Evolutionary conservation across 2,329 filamentous ascomycete genomes (phyloP).

Genomic region (Penicillium psychrosexuale): DNA sequence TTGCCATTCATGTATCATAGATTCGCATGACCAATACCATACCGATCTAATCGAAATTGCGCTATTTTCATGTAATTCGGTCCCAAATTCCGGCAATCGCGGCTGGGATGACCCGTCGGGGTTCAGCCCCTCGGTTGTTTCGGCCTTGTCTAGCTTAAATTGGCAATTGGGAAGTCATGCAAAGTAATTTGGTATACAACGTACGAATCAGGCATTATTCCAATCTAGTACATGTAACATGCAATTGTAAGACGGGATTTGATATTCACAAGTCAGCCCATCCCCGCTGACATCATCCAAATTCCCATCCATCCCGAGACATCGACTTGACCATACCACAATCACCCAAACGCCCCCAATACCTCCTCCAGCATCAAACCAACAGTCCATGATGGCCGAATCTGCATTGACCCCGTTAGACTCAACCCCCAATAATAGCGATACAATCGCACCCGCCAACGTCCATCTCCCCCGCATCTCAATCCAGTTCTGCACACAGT

Average conservation of each 20-base stretch:
- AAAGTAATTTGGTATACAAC: neutral
- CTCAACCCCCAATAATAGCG: neutral
- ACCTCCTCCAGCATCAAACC: neutral
- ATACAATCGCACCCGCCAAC: neutral
- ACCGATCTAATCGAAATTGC: conserved; percentile 20
- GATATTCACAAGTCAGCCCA: neutral
- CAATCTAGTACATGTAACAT: neutral
- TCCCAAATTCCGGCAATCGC: neutral
- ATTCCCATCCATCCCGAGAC: neutral
- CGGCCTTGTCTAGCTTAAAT: neutral
- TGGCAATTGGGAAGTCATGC: neutral
- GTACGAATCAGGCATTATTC: neutral
- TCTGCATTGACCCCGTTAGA: neutral
- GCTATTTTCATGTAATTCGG: neutral
- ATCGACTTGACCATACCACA: neutral
- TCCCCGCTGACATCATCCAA: conserved; percentile 26
- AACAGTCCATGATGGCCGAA: neutral
- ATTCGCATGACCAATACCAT: conserved; percentile 30
- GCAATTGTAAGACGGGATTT: too few species aligned
- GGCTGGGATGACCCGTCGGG: neutral
- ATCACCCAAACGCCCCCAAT: neutral
- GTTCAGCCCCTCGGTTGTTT: neutral
- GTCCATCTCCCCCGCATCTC: conserved; percentile 64
- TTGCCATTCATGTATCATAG: conserved; percentile 36
- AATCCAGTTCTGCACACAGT: conserved; percentile 93